Evolutionary conservation across 1,284 basidiomycete species (phyloP).

Genomic region (Lignosus rhinocerotis): DNA sequence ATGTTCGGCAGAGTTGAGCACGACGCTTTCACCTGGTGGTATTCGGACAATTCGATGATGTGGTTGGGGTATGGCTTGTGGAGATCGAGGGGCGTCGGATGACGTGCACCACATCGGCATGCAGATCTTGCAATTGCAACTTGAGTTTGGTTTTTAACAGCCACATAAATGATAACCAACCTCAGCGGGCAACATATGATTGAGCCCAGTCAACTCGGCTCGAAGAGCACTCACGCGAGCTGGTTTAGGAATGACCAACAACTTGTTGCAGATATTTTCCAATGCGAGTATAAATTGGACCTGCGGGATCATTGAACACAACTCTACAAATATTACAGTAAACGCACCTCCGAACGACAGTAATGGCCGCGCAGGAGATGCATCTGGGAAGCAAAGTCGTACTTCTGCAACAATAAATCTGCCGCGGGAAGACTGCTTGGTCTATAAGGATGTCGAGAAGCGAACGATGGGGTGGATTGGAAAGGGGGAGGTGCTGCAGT

Average conservation of each 20-base stretch:
- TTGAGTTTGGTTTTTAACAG: slow-evolving; percentile 10
- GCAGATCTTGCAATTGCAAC: slow-evolving; percentile 64
- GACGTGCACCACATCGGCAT: slow-evolving; percentile 96
- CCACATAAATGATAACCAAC: slow-evolving; percentile 42
- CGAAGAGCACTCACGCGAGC: slow-evolving; percentile 94
- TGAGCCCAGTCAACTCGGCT: slow-evolving; percentile 93
- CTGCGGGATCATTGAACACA: slow-evolving; percentile 36
- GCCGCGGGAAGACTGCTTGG: slow-evolving; percentile 45
- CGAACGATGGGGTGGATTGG: slow-evolving; percentile 68
- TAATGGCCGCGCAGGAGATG: slow-evolving; percentile 87
- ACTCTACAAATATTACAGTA: slow-evolving; percentile 11
- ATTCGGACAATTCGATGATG: slow-evolving; percentile 98
- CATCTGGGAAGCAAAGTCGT: slow-evolving; percentile 66
- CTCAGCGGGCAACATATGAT: slow-evolving; percentile 95
- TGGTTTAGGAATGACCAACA: slow-evolving; percentile 91
- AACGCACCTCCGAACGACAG: slow-evolving; percentile 82
- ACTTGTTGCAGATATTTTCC: slow-evolving; percentile 91
- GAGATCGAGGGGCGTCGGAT: slow-evolving; percentile 50
- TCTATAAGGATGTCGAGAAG: slow-evolving; percentile 46
- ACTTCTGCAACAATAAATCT: slow-evolving; percentile 62
- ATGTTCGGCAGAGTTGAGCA: slow-evolving; percentile 96
- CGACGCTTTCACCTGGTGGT: slow-evolving; percentile 96
- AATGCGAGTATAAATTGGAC: slow-evolving; percentile 86
- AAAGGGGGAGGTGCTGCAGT: slow-evolving; percentile 45
- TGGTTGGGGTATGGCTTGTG: slow-evolving; percentile 50